phyloP scores from a whole-genome alignment of 495 filamentous ascomycete genomes.

The Tuber melanosporum region DNA sequence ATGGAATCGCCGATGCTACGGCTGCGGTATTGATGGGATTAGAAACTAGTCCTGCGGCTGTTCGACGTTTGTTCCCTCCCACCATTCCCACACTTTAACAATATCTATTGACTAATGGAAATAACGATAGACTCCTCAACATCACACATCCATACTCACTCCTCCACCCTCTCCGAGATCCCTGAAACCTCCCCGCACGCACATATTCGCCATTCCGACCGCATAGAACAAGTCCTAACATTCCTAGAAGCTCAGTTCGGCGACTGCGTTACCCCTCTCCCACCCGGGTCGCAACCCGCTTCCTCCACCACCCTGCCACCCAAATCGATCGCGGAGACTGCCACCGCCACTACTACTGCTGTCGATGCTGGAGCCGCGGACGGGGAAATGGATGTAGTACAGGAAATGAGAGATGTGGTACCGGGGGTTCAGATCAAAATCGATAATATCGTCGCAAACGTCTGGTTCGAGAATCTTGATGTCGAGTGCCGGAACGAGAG shows the following conservation, averaged over 20 bases:
- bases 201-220: conserved; percentile 61
- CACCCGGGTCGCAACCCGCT: conserved; percentile 54
- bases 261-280: conserved; percentile 65
- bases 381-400: conserved; percentile 44
- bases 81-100: conserved; percentile 14
- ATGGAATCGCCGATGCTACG: conserved; percentile 91
- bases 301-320: conserved; percentile 36
- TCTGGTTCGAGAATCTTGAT: conserved; percentile 86
- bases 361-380: conserved; percentile 17
- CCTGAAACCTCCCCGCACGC: conserved; percentile 62
- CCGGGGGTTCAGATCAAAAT: conserved; percentile 82
- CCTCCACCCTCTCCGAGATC: conserved; percentile 48
- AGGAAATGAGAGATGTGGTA: conserved; percentile 67
- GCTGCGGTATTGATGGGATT: conserved; percentile 83
- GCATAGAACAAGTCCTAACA: conserved; percentile 77
- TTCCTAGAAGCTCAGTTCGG: conserved; percentile 98
- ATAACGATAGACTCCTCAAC: conserved; percentile 49
- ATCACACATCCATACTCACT: conserved; percentile 43
- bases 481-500: conserved; percentile 73
- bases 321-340: conserved; percentile 35
- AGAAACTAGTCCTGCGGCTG: conserved; percentile 88
- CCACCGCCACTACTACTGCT: conserved; percentile 33
- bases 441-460: conserved; percentile 76
- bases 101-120: conserved; percentile 18
- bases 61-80: conserved; percentile 62